Base-by-base conservation (phyloP, 306 rosid genomes). In the Lathyrus tuberosus region DNA sequence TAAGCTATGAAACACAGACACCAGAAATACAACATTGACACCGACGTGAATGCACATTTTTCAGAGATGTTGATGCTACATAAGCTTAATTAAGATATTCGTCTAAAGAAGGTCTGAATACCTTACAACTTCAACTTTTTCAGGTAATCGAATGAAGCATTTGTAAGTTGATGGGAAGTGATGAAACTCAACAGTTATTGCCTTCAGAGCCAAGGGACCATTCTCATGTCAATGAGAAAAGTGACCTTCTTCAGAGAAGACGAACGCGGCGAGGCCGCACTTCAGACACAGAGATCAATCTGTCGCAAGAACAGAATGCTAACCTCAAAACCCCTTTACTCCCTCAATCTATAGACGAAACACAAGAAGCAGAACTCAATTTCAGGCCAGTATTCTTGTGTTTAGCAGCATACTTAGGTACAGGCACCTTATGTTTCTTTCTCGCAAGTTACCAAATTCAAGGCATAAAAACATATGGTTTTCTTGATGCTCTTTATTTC, bases 401-500 rank as follows among this genome's bases (percentile, higher is more conserved):
- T 63, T 49, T 87, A 73, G 70, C 79, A 9, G 62, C 78, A 2
- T 87, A 87, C 84, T 40, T 92, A 13, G 91, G 96, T 6, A 85
- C 74, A 72, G 92, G 96, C 35, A 82, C 95, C 46, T 26, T 92
- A 11, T 81, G 88, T 28, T 92, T 92, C 86, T 88, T 74, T 84
- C 81, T 87, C 14, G 48, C 81, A 42, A 78, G 86, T 53, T 18
- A 86, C 65, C 89, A 89, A 43, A 84, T 89, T 40, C 54, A 53
- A 35, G 98, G 96, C 0, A 41, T 66, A 28, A 84, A 86, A 80
- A 89, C 96, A 42, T 76, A 83, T 46, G 84, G 81, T 4, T 70
- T 86, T 78, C 86, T 89, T 17, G 98, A 92, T 67, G 77, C 95
- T 68, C 60, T 89, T 46, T 92, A 89, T 83, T 84, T 92, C 70